Conservation (phyloP, 2,329 filamentous ascomycete species). For the Nemania sp. region DNA sequence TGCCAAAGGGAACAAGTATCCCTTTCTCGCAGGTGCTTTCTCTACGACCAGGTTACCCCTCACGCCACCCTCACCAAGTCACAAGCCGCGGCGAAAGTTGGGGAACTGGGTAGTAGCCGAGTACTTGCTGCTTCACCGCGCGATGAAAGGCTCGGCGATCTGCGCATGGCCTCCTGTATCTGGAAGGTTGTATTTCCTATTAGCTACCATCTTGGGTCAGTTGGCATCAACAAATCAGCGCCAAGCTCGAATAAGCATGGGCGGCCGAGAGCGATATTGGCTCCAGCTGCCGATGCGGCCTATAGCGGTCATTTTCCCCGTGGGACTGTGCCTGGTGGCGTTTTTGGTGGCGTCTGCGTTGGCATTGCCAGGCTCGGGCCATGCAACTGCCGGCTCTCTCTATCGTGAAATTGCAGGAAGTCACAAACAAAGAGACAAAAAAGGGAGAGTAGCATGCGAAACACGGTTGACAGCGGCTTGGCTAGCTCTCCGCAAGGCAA, state of each 20-base stretch:
- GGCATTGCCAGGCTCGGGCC: too few relatives aligned
- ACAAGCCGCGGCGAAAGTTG: slow-evolving; percentile 10
- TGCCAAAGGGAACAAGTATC: background rate
- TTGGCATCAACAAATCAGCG: slow-evolving; percentile 1
- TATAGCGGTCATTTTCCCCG: too few relatives aligned
- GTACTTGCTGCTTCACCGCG: slow-evolving; percentile 11
- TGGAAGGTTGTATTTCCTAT: slow-evolving; percentile 24
- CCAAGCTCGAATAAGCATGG: slow-evolving; percentile 10
- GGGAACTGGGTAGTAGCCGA: background rate
- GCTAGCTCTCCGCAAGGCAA: too few relatives aligned
- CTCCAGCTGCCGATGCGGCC: too few relatives aligned
- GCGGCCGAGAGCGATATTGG: too few relatives aligned
- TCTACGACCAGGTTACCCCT: slow-evolving; percentile 18
- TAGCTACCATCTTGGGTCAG: slow-evolving; percentile 17
- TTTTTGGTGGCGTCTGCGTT: too few relatives aligned
- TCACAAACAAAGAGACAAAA: too few relatives aligned
- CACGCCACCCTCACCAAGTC: slow-evolving; percentile 18
- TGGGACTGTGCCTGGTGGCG: slow-evolving; percentile 10
- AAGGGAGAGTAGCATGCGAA: too few relatives aligned
- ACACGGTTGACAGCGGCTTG: too few relatives aligned
- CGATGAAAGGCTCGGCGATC: slow-evolving; percentile 15
- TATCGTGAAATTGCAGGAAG: too few relatives aligned
- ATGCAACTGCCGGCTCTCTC: too few relatives aligned
- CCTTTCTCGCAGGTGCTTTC: background rate
- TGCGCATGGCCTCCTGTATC: slow-evolving; percentile 19